Percentiles rank a stretch among this genome's conserved stretches.
These are phyloP conservation scores for Spiraea crenata DNA, from an alignment of 331 rosid species.

Conservation along the genomic window DNA sequence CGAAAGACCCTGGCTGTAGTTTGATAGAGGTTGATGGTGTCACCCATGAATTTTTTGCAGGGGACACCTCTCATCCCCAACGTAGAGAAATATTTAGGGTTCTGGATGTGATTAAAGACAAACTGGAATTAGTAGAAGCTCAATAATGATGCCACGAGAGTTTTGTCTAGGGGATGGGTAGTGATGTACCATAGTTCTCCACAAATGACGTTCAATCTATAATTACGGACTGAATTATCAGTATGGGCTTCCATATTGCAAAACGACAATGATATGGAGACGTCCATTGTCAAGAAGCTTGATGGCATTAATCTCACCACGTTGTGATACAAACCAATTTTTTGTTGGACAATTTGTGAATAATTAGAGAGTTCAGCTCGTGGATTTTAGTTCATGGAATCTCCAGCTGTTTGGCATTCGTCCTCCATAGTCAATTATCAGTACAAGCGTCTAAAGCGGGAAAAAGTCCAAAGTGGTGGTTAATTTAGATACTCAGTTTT, in stretches of 20 bases:
- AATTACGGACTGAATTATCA: no score
- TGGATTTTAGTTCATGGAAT: neutral
- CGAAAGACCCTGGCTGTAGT: conserved; percentile 78
- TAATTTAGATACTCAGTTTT: neutral
- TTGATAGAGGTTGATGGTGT: conserved; percentile 60
- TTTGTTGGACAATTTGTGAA: neutral
- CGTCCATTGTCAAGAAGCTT: neutral
- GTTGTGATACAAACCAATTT: no score
- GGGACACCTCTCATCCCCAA: conserved; percentile 70
- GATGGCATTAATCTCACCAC: no score
- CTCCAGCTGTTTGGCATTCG: neutral
- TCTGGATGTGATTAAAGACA: conserved; percentile 49
- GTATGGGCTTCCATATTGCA: no score
- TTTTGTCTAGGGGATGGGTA: no score
- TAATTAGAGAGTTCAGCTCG: neutral
- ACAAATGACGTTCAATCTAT: no score
- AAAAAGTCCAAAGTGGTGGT: neutral
- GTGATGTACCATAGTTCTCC: no score
- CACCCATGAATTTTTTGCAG: conserved; percentile 73
- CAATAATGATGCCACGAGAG: no score
- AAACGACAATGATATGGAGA: no score
- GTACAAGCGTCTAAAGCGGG: neutral
- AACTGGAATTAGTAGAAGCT: conserved; percentile 32
- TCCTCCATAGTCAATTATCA: neutral
- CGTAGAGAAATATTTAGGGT: conserved; percentile 43